phyloP scores from a whole-genome alignment of 176 grass and related monocot species.

The Ananas comosus region DNA sequence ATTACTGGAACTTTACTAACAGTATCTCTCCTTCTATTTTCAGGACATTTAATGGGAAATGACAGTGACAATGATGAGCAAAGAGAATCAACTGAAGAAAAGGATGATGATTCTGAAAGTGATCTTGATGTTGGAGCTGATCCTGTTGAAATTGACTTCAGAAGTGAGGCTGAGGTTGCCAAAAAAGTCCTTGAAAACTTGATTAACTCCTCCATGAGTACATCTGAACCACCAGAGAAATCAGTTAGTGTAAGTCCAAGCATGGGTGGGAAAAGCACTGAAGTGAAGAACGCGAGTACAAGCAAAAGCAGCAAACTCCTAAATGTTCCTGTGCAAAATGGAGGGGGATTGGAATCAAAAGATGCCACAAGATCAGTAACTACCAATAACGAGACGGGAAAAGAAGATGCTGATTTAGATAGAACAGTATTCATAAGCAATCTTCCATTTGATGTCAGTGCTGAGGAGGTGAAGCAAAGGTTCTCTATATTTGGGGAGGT shows the following conservation, averaged over 20 bases:
- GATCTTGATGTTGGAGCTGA: constrained; percentile 29
- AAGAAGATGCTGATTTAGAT: constrained; percentile 43
- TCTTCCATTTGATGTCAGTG: constrained; percentile 75
- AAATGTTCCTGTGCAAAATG: constrained; percentile 17
- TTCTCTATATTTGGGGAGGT: constrained; percentile 85
- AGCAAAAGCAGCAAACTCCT: constrained; percentile 33
- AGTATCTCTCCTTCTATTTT: constrained; percentile 24
- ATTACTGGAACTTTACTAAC: constrained; percentile 1
- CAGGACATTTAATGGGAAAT: constrained; percentile 32
- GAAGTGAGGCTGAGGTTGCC: constrained; percentile 56
- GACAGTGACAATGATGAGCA: constrained; percentile 39
- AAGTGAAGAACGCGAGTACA: constrained; percentile 13
- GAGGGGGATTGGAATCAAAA: constrained; percentile 12
- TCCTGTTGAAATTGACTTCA: constrained; percentile 47
- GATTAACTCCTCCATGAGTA: constrained; percentile 50
- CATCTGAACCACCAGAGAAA: constrained; percentile 33
- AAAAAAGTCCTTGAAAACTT: constrained; percentile 78
- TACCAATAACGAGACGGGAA: constrained; percentile 7
- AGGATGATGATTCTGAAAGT: constrained; percentile 32
- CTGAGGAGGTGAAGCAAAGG: constrained; percentile 59
- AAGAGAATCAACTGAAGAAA: constrained; percentile 33
- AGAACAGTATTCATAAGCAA: constrained; percentile 92
- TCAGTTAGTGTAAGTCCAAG: constrained; percentile 17
- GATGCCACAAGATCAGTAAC: constrained; percentile 15
- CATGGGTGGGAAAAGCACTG: constrained; percentile 30